Evolutionary conservation across 2,329 filamentous ascomycete genomes (phyloP), one percentile per base, ranked within the genome.

Genomic region (Aspergillus sp.): DNA sequence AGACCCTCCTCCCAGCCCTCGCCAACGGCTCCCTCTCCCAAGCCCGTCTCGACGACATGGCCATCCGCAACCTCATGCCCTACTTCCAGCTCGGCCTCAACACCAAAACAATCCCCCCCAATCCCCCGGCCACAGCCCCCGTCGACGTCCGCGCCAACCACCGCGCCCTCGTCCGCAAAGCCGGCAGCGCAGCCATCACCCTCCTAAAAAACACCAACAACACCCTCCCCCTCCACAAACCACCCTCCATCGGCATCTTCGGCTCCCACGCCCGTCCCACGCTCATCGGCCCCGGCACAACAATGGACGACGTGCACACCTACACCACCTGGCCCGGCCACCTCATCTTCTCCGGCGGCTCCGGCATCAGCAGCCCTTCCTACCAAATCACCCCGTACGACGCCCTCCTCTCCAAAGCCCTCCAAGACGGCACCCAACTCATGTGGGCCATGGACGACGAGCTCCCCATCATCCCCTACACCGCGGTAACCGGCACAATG

Each of bases 151-250:
- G 86, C 60, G 79, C 58, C 3, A 59, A 73, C 27, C 75, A 78
- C 60, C 63, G 66, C 23, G 55, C 63, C 10, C 57, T 74, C 10
- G 76, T 79, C 54, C 80, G 83, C 10, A 79, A 41, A 15, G 82
- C 2, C 77, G 89, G 8, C 85, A 8, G 84, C 1, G 80, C 84
- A 44, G 85, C 56, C 84, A 84, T 84, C 21, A 82, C 86, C 2
- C 70, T 79, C 71, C 52, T 83, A 25, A 83, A 83, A 73, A 85
- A 86, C 58, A 66, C 67, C 1, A 82, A 85, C 54, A 77, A 79
- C 61, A 71, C 80, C 4, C 73, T 86, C 2, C 83, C 83, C 0
- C 71, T 47, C 2, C 47, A 36, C 3, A 58, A 48, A 10, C 23
- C 23, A 23, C 23, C 23, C 25, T 25, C 25, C 25, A 59, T 54